Evolutionary conservation across 1,284 basidiomycete genomes (phyloP).

Genomic region (Irpex lacteus): DNA sequence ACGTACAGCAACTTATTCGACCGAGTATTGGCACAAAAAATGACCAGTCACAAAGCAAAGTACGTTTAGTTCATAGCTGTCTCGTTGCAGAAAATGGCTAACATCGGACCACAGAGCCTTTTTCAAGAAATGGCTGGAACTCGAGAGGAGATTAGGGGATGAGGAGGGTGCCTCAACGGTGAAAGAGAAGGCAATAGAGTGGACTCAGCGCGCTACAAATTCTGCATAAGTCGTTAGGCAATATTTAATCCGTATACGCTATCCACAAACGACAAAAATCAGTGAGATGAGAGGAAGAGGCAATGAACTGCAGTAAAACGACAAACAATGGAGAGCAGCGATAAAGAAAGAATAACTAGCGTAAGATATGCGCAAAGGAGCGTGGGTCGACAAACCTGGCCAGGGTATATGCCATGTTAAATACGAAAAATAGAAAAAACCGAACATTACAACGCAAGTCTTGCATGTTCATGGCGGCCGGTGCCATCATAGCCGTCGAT

Average conservation of each 20-base stretch:
- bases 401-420: conserved; percentile 33
- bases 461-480: not conserved
- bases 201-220: conserved; percentile 62
- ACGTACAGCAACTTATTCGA: conserved; percentile 75
- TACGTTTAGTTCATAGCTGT: conserved; percentile 32
- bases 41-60: conserved; percentile 96
- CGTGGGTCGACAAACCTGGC: conserved; percentile 28
- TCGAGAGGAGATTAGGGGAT: conserved; percentile 88
- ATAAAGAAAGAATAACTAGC: conserved; percentile 31
- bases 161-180: conserved; percentile 80
- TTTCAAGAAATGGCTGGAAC: conserved; percentile 97
- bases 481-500: conserved; percentile 61
- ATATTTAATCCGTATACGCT: conserved; percentile 19
- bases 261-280: conserved; percentile 15
- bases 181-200: conserved; percentile 86
- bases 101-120: conserved; percentile 54
- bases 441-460: not conserved
- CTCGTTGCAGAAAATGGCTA: conserved; percentile 9
- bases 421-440: conserved; percentile 20
- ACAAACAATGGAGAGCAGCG: conserved; percentile 24
- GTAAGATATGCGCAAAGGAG: conserved; percentile 48
- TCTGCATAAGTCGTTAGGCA: conserved; percentile 14
- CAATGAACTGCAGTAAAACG: conserved; percentile 15
- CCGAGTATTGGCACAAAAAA: conserved; percentile 78
- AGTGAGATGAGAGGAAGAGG: conserved; percentile 12